Percentiles rank a stretch among this genome's conserved stretches.
Conservation (phyloP, 148 eudicot species). For the Cornus kousa region DNA sequence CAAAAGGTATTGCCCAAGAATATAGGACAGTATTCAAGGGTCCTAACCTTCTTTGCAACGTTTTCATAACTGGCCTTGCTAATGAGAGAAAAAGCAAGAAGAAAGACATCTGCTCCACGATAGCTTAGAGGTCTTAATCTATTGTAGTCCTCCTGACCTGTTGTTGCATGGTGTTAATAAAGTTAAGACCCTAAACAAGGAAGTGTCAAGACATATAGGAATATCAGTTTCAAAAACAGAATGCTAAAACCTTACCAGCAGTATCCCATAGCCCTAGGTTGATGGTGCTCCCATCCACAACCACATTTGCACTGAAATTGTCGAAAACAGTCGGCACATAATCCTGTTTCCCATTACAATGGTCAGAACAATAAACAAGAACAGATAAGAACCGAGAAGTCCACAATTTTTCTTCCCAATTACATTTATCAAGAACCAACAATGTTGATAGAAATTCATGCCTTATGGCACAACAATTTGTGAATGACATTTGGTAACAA, state of each 20-base stretch:
- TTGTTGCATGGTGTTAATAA: constrained; percentile 5
- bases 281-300: constrained; percentile 43
- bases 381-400: background rate
- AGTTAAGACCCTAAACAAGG: background rate
- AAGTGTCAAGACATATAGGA: background rate
- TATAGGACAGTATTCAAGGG: background rate
- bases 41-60: constrained; percentile 42
- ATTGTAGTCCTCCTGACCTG: constrained; percentile 54
- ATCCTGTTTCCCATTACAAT: constrained; percentile 30
- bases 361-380: background rate
- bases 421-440: background rate
- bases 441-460: no score
- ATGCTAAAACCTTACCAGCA: constrained; percentile 27
- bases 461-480: no score
- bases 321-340: constrained; percentile 49
- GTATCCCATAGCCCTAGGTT: constrained; percentile 48
- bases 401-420: constrained; percentile 3
- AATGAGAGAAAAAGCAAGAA: constrained; percentile 47
- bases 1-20: background rate
- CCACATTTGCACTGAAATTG: constrained; percentile 42
- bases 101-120: constrained; percentile 48
- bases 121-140: constrained; percentile 47
- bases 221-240: background rate
- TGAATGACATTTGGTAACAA: no score
- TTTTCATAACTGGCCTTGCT: constrained; percentile 53